Percentiles rank a stretch among this genome's conserved stretches.
Evolutionary conservation across 1,284 basidiomycete species (phyloP).

Genomic region (Microstroma glucosiphilum): DNA sequence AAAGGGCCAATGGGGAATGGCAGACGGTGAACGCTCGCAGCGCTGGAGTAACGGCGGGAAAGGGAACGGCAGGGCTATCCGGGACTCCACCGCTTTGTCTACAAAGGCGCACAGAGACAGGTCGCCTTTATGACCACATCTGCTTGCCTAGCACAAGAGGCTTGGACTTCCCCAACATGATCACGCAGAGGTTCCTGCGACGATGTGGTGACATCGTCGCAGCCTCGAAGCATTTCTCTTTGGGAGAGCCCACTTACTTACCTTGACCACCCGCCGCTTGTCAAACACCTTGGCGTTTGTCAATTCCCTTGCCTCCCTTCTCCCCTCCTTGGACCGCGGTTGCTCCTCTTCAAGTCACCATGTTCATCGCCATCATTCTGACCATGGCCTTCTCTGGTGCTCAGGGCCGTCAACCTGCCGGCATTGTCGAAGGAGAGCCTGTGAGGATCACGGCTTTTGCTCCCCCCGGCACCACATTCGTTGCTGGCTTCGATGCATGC

Average conservation of each 20-base stretch:
- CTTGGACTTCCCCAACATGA: slow-evolving; percentile 1
- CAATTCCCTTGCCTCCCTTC: slow-evolving; percentile 5
- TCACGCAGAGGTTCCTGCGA: no score
- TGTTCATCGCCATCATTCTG: slow-evolving; percentile 41
- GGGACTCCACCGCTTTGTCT: background rate
- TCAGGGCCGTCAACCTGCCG: slow-evolving; percentile 28
- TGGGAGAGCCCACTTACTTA: background rate
- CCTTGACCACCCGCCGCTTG: background rate
- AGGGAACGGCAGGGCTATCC: background rate
- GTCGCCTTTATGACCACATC: background rate
- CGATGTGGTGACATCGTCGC: no score
- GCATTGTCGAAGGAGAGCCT: slow-evolving; percentile 19
- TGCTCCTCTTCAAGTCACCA: slow-evolving; percentile 16
- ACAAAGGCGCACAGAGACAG: background rate
- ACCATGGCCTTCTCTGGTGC: slow-evolving; percentile 32
- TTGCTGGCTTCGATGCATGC: slow-evolving; percentile 55
- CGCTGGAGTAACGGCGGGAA: no score
- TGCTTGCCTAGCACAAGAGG: background rate
- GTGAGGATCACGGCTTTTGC: slow-evolving; percentile 37
- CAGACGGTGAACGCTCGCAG: no score
- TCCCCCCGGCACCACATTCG: slow-evolving; percentile 57
- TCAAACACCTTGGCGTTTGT: background rate
- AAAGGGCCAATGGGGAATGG: no score
- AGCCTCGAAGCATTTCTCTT: no score
- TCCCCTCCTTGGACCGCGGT: background rate